phyloP scores from a whole-genome alignment of 345 rosid species.

The Populus euphratica region DNA sequence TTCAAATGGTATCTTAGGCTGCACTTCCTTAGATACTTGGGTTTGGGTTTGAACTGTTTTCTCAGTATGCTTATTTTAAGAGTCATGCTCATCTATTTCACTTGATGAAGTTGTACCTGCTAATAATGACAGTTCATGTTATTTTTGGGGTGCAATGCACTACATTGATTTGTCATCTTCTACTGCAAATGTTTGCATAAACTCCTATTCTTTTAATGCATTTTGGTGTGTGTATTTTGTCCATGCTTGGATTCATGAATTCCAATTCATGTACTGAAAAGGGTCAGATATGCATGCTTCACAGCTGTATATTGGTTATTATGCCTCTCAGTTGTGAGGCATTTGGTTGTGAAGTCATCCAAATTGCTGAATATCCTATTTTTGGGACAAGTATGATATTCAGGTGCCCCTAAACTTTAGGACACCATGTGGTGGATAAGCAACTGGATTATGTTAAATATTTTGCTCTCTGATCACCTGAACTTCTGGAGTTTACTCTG shows the following conservation, averaged over 20 bases:
- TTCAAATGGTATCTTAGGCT: slow-evolving; percentile 39
- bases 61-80: slow-evolving; percentile 18
- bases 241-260: not conserved
- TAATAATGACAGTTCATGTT: slow-evolving; percentile 20
- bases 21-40: slow-evolving; percentile 33
- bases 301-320: not conserved
- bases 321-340: not conserved
- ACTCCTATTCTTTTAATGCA: slow-evolving; percentile 9
- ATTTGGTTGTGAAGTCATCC: not conserved
- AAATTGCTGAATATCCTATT: not conserved
- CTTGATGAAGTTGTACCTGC: slow-evolving; percentile 29
- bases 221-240: not conserved
- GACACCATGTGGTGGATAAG: not conserved
- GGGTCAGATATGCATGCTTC: not conserved
- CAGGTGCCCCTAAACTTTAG: not conserved
- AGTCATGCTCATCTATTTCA: slow-evolving; percentile 14
- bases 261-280: not conserved
- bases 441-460: not conserved
- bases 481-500: not conserved
- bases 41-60: slow-evolving; percentile 28
- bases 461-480: not conserved
- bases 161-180: slow-evolving; percentile 14
- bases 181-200: slow-evolving; percentile 10
- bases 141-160: slow-evolving; percentile 11
- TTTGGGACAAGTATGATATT: not conserved